These are phyloP conservation scores for Triangularia setosa DNA, from an alignment of 2,329 filamentous ascomycete genomes.

Conservation along the genomic window DNA sequence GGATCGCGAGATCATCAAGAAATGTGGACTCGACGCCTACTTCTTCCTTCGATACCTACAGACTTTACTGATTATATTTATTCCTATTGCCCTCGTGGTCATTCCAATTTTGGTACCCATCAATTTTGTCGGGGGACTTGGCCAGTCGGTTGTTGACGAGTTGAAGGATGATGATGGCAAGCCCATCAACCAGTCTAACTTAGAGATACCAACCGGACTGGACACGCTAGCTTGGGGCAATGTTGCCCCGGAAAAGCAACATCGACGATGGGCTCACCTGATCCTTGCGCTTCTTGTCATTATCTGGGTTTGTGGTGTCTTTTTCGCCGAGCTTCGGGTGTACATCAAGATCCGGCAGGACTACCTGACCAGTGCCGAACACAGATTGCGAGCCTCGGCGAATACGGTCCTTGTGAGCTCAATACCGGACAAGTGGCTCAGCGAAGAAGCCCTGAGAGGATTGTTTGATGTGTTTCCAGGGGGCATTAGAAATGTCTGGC, in stretches of 20 bases:
- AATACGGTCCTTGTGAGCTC: slow-evolving; percentile 91
- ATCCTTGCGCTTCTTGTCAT: slow-evolving; percentile 74
- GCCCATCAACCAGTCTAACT: slow-evolving; percentile 24
- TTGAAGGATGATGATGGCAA: slow-evolving; percentile 35
- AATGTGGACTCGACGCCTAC: slow-evolving; percentile 94
- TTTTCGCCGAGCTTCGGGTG: slow-evolving; percentile 78
- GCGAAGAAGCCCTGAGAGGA: slow-evolving; percentile 71
- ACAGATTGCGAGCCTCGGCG: slow-evolving; percentile 86
- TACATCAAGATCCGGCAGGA: slow-evolving; percentile 94
- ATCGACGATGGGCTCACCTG: slow-evolving; percentile 80
- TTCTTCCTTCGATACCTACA: slow-evolving; percentile 89
- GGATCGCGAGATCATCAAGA: slow-evolving; percentile 82
- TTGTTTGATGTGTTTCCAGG: slow-evolving; percentile 96
- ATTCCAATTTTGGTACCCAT: slow-evolving; percentile 83
- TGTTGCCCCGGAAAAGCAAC: slow-evolving; percentile 59
- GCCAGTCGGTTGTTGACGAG: slow-evolving; percentile 47
- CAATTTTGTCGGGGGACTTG: slow-evolving; percentile 70
- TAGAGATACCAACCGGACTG: slow-evolving; percentile 56
- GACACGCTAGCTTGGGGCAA: slow-evolving; percentile 88
- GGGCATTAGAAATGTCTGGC: slow-evolving; percentile 92
- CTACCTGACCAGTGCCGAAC: slow-evolving; percentile 89
- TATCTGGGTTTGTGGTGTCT: slow-evolving; percentile 79
- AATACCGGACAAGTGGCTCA: slow-evolving; percentile 89
- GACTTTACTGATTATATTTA: slow-evolving; percentile 80
- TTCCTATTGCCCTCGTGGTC: slow-evolving; percentile 73